Evolutionary conservation across 306 rosid genomes (phyloP).

Genomic region (Lathyrus oleraceus): DNA sequence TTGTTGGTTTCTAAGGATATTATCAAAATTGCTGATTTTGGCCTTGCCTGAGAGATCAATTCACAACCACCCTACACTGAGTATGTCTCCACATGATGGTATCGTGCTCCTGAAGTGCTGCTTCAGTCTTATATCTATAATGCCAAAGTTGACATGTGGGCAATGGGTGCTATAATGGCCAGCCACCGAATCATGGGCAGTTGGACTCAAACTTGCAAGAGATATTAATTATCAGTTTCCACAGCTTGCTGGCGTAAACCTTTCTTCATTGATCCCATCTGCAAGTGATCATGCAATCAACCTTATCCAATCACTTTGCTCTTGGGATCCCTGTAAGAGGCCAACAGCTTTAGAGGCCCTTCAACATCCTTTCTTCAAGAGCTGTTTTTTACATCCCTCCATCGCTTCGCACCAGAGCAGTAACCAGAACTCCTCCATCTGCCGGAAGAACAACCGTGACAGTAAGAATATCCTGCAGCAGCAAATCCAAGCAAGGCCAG

Average conservation of each 20-base stretch:
- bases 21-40: constrained; percentile 94
- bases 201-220: constrained; percentile 82
- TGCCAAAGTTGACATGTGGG: constrained; percentile 99
- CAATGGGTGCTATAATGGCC: constrained; percentile 99
- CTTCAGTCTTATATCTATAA: constrained; percentile 84
- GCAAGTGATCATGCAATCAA: constrained; percentile 71
- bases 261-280: constrained; percentile 70
- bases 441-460: too few relatives aligned
- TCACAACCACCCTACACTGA: too few relatives aligned
- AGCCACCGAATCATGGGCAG: constrained; percentile 76
- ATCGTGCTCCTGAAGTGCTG: constrained; percentile 98
- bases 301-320: constrained; percentile 73
- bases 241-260: constrained; percentile 76
- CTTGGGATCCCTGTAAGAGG: too few relatives aligned
- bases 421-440: too few relatives aligned
- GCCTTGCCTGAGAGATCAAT: constrained; percentile 85
- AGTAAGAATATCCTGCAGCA: too few relatives aligned
- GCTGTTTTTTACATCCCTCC: too few relatives aligned
- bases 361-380: too few relatives aligned
- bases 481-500: too few relatives aligned
- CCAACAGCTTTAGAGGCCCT: too few relatives aligned
- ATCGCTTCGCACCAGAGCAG: too few relatives aligned
- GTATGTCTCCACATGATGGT: constrained; percentile 98
- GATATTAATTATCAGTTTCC: constrained; percentile 88
- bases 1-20: constrained; percentile 74